Percentiles rank a stretch among this genome's conserved stretches.
Conservation (phyloP, 2,329 filamentous ascomycete genomes). For the Talaromyces sp. region DNA sequence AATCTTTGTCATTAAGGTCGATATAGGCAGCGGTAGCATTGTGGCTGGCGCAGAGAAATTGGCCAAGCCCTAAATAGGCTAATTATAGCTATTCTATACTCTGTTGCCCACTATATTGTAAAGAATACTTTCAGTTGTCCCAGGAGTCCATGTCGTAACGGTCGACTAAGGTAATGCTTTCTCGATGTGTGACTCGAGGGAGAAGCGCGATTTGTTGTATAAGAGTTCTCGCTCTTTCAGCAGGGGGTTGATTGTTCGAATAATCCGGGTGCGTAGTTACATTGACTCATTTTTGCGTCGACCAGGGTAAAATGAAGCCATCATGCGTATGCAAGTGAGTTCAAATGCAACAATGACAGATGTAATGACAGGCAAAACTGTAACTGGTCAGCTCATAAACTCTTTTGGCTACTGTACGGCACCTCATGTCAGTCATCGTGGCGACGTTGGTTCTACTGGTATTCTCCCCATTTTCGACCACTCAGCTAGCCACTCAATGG, state of each 20-base stretch:
- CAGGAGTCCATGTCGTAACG: not conserved
- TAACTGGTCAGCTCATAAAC: no score
- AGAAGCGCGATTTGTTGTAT: not conserved
- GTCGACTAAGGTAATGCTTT: not conserved
- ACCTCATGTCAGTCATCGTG: not conserved
- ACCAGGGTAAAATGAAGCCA: not conserved
- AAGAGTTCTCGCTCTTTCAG: not conserved
- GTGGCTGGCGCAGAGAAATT: no score
- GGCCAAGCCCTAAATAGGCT: no score
- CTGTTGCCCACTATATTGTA: not conserved
- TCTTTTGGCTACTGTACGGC: not conserved
- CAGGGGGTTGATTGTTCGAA: not conserved
- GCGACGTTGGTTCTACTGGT: not conserved
- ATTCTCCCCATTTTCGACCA: not conserved
- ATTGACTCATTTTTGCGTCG: not conserved
- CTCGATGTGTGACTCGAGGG: not conserved
- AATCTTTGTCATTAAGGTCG: no score
- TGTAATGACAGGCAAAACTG: not conserved
- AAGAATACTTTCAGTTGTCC: not conserved
- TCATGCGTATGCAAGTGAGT: not conserved
- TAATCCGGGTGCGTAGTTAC: not conserved
- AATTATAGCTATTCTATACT: not conserved
- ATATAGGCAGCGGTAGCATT: no score
- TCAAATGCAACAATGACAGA: not conserved
- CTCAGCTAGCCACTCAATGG: not conserved